These are phyloP conservation scores for Cladosporium sp. DNA, from an alignment of 2,329 filamentous ascomycete genomes.

Conservation along the genomic window DNA sequence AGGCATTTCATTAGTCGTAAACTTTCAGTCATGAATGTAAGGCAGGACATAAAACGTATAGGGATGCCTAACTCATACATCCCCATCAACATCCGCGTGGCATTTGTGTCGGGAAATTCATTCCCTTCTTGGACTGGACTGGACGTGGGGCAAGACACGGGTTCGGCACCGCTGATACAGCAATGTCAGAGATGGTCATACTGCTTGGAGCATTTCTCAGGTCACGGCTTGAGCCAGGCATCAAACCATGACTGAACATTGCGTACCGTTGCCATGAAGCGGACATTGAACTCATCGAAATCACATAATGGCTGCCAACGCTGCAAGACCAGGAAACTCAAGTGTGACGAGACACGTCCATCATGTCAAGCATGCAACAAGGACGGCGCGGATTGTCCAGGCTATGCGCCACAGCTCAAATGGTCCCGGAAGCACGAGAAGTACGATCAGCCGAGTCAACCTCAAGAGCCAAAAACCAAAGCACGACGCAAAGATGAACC, in stretches of 20 bases:
- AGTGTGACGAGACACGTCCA: slow-evolving; percentile 49
- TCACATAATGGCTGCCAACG: slow-evolving; percentile 31
- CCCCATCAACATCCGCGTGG: not conserved
- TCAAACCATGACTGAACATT: not conserved
- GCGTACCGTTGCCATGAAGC: too few species aligned
- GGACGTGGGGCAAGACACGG: slow-evolving; percentile 9
- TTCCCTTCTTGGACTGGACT: slow-evolving; percentile 7
- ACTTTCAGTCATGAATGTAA: not conserved
- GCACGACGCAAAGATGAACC: slow-evolving; percentile 12
- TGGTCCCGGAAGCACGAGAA: slow-evolving; percentile 55
- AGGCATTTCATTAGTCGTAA: not conserved
- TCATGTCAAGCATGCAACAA: slow-evolving; percentile 48
- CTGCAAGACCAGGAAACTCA: slow-evolving; percentile 29
- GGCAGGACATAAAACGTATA: too few species aligned
- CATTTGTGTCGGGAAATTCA: slow-evolving; percentile 3
- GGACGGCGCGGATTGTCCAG: slow-evolving; percentile 48
- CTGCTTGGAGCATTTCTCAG: not conserved
- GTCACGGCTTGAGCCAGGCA: not conserved
- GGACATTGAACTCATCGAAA: slow-evolving; percentile 34
- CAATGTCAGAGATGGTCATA: not conserved
- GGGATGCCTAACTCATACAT: too few species aligned
- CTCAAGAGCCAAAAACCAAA: slow-evolving; percentile 14
- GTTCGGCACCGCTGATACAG: not conserved
- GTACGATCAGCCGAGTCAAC: slow-evolving; percentile 37
- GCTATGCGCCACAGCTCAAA: slow-evolving; percentile 50